Conservation (phyloP, 2,329 filamentous ascomycete species). For the Cercospora zeae-maydis region DNA sequence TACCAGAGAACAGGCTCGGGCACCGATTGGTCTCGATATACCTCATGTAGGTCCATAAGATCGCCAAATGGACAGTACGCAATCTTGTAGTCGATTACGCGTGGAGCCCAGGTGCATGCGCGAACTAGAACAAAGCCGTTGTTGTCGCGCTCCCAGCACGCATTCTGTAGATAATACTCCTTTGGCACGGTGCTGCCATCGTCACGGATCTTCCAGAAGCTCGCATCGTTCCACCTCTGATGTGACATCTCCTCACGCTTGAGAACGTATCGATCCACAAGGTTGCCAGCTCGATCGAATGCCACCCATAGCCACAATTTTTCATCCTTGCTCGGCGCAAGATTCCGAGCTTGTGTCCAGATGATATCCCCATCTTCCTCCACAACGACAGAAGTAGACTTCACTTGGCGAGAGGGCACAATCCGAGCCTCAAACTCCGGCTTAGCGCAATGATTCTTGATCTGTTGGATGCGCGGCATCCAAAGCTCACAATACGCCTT, state of each 20-base stretch:
- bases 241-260: background rate
- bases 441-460: background rate
- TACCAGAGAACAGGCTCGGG: conserved; percentile 19
- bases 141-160: background rate
- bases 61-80: conserved; percentile 6
- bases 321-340: background rate
- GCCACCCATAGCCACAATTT: conserved; percentile 4
- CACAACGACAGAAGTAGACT: background rate
- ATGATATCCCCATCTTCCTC: background rate
- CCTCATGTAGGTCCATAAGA: background rate
- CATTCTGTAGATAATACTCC: background rate
- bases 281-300: background rate
- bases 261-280: conserved; percentile 1
- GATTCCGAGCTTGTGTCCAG: background rate
- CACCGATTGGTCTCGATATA: background rate
- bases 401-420: background rate
- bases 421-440: background rate
- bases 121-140: conserved; percentile 1
- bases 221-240: background rate
- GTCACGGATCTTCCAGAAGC: background rate
- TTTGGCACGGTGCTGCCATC: background rate
- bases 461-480: background rate
- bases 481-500: background rate
- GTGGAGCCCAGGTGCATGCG: background rate
- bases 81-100: background rate